phyloP scores from a whole-genome alignment of 2,329 filamentous ascomycete genomes.

The Botrytis sinoallii region DNA sequence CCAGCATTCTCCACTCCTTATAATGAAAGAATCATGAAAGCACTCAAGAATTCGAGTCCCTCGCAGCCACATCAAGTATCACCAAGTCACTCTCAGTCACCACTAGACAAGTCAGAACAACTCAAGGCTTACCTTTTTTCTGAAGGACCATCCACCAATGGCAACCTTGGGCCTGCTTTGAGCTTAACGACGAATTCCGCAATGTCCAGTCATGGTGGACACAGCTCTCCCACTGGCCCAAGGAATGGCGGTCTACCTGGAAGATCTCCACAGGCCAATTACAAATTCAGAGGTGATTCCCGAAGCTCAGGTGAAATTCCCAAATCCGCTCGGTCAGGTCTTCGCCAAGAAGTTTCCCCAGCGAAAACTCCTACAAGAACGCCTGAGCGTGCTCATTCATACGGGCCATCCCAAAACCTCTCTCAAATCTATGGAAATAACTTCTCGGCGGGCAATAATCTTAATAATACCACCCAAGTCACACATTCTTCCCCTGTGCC shows the following conservation, averaged over 20 bases:
- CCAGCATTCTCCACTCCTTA: slow-evolving; percentile 68
- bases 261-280: slow-evolving; percentile 23
- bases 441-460: slow-evolving; percentile 23
- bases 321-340: slow-evolving; percentile 32
- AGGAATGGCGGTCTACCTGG: slow-evolving; percentile 22
- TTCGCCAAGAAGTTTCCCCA: slow-evolving; percentile 37
- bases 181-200: slow-evolving; percentile 17
- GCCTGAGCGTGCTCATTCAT: slow-evolving; percentile 27
- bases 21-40: slow-evolving; percentile 58
- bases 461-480: slow-evolving; percentile 21
- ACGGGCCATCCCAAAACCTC: slow-evolving; percentile 27
- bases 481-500: slow-evolving; percentile 24
- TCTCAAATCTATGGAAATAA: slow-evolving; percentile 27
- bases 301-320: slow-evolving; percentile 13
- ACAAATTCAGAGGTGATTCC: slow-evolving; percentile 24
- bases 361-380: slow-evolving; percentile 34
- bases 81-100: slow-evolving; percentile 21
- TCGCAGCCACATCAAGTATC: slow-evolving; percentile 17
- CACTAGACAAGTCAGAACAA: slow-evolving; percentile 46
- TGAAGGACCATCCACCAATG: slow-evolving; percentile 20
- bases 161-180: slow-evolving; percentile 13
- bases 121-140: slow-evolving; percentile 56
- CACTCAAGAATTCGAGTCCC: slow-evolving; percentile 37
- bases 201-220: slow-evolving; percentile 18
- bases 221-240: slow-evolving; percentile 18